Evolutionary conservation across 2,329 filamentous ascomycete genomes (phyloP).

Genomic region (Aspergillus terreus): DNA sequence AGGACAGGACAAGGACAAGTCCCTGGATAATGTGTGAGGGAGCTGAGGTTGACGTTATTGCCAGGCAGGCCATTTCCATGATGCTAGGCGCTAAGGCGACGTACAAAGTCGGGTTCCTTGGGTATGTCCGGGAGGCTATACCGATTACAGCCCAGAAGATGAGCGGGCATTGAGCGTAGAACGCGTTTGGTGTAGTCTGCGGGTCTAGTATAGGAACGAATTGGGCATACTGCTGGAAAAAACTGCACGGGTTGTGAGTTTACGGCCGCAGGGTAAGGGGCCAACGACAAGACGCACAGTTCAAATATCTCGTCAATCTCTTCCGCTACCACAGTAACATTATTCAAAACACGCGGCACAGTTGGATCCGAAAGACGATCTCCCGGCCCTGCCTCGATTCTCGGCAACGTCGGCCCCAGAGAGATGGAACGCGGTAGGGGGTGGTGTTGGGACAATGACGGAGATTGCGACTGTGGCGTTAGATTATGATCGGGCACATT

Average conservation of each 20-base stretch:
- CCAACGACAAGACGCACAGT: constrained; percentile 20
- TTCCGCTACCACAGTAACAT: constrained; percentile 23
- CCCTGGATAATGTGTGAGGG: constrained; percentile 36
- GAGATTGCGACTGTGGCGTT: constrained; percentile 18
- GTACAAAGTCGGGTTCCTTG: constrained; percentile 37
- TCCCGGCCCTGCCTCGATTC: constrained; percentile 9
- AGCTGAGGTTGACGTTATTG: constrained; percentile 23
- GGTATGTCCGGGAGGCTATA: constrained; percentile 35
- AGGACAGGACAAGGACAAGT: constrained; percentile 36
- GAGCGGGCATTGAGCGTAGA: constrained; percentile 71
- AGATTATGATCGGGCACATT: background rate
- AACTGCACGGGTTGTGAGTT: constrained; percentile 15
- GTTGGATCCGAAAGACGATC: constrained; percentile 18
- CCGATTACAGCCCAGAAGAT: constrained; percentile 72
- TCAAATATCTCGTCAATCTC: constrained; percentile 39
- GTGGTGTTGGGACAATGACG: constrained; percentile 17
- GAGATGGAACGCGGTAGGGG: constrained; percentile 19
- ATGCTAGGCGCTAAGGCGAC: constrained; percentile 32
- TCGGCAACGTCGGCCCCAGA: constrained; percentile 12
- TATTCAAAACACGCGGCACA: constrained; percentile 27
- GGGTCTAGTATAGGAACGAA: constrained; percentile 39
- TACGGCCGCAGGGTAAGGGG: background rate
- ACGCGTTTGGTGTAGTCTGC: constrained; percentile 64
- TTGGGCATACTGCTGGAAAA: constrained; percentile 35
- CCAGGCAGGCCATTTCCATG: constrained; percentile 35